Evolutionary conservation across 2,329 filamentous ascomycete genomes (phyloP).

Genomic region (Cladosporium sp.): DNA sequence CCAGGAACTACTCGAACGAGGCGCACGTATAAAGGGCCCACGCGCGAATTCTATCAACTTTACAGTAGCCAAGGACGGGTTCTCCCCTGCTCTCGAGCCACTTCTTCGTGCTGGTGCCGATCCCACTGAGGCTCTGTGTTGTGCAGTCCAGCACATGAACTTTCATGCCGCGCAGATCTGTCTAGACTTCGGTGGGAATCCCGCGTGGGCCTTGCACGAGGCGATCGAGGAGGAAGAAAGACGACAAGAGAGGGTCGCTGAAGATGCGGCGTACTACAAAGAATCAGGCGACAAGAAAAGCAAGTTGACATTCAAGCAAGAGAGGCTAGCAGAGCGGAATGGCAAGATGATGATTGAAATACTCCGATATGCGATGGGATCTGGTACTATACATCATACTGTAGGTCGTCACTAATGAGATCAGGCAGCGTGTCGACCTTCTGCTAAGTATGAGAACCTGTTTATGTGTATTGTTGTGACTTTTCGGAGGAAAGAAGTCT

Average conservation of each 20-base stretch:
- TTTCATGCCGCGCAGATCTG: conserved; percentile 10
- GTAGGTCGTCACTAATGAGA: too few species aligned
- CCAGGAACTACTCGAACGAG: conserved; percentile 13
- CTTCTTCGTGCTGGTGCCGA: conserved; percentile 14
- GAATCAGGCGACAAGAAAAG: neutral
- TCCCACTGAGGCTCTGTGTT: neutral
- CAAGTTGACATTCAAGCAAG: neutral
- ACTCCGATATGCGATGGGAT: neutral
- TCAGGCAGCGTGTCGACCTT: too few species aligned
- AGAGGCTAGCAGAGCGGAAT: neutral
- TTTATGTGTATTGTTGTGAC: too few species aligned
- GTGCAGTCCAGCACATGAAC: neutral
- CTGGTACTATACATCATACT: neutral
- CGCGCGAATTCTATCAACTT: neutral
- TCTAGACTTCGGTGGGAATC: conserved; percentile 5
- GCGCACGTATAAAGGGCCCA: neutral
- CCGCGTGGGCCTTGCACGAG: neutral
- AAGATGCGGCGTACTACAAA: neutral
- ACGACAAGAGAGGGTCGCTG: neutral
- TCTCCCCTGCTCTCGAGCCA: conserved; percentile 9
- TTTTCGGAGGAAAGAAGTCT: too few species aligned
- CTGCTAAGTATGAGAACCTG: too few species aligned
- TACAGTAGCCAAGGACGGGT: conserved; percentile 2
- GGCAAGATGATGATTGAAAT: neutral
- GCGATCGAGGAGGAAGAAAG: neutral